phyloP scores from a whole-genome alignment of 176 grass and related monocot genomes.

The Leersia perrieri region DNA sequence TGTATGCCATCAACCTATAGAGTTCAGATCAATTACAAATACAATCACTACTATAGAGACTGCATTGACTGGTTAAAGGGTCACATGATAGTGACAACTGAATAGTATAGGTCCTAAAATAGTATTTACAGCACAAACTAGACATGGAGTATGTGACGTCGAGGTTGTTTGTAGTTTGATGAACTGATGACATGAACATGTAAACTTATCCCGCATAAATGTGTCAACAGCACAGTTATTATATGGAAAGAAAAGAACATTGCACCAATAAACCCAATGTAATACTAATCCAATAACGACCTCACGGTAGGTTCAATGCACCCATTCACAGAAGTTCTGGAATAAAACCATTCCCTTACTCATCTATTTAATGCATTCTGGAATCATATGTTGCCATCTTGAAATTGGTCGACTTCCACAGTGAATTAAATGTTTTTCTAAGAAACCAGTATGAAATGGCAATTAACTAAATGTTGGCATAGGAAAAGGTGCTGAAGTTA shows the following conservation, averaged over 20 bases:
- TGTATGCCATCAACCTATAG: not conserved
- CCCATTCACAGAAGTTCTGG: not conserved
- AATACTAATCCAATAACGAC: not conserved
- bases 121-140: not conserved
- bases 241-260: constrained; percentile 7
- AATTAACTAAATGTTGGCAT: not conserved
- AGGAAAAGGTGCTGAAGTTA: not conserved
- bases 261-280: not conserved
- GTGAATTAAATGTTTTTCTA: not conserved
- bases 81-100: not conserved
- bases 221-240: not conserved
- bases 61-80: constrained; percentile 26
- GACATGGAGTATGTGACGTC: not conserved
- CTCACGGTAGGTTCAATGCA: not conserved
- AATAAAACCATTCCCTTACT: not conserved
- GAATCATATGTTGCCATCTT: not conserved
- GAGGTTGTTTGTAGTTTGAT: not conserved
- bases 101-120: not conserved
- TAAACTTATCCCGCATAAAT: not conserved
- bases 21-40: constrained; percentile 14
- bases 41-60: not conserved
- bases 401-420: not conserved
- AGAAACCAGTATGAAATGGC: not conserved
- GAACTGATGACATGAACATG: not conserved
- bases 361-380: not conserved